These are phyloP conservation scores for Pelagophyceae sp. DNA, from an alignment of 352 stramenopile genomes.

Conservation along the genomic window DNA sequence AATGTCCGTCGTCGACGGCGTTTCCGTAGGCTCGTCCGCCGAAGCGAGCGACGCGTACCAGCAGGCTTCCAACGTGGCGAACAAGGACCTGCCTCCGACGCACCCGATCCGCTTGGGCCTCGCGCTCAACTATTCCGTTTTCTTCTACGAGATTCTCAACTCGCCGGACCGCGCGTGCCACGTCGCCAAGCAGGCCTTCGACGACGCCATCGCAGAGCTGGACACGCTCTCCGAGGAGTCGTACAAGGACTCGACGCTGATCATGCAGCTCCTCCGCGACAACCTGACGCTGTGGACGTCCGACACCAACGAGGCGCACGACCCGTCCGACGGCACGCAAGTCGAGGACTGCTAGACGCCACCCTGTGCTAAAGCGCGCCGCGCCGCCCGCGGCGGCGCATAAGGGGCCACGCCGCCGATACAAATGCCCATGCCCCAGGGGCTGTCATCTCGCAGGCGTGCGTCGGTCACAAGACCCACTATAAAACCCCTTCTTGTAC, in stretches of 20 bases:
- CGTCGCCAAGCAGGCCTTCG: constrained; percentile 87
- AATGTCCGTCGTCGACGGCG: too few species aligned
- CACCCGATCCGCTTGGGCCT: constrained; percentile 96
- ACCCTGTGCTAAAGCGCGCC: too few species aligned
- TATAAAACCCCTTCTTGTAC: too few species aligned
- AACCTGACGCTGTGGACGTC: constrained; percentile 98
- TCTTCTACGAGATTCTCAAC: constrained; percentile 99
- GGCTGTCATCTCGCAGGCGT: too few species aligned
- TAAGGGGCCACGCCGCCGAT: too few species aligned
- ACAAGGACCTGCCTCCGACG: constrained; percentile 89
- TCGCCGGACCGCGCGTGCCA: constrained; percentile 70
- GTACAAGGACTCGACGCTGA: constrained; percentile 99
- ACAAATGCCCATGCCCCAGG: too few species aligned
- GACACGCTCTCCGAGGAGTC: constrained; percentile 97
- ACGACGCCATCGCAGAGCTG: constrained; percentile 97
- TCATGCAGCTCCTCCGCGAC: constrained; percentile 98
- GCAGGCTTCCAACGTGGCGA: constrained; percentile 73
- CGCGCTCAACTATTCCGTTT: constrained; percentile 96
- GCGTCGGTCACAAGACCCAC: too few species aligned
- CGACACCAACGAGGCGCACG: constrained; percentile 74
- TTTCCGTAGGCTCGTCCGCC: constrained; percentile 67
- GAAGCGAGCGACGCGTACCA: constrained; percentile 73
- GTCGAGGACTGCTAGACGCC: constrained; percentile 41
- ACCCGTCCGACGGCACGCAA: constrained; percentile 51
- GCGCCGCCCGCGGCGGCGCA: too few species aligned